Evolutionary conservation across 768 basidiomycete genomes (phyloP), one percentile per base, ranked within the genome.

Genomic region (Mycena vitilis): DNA sequence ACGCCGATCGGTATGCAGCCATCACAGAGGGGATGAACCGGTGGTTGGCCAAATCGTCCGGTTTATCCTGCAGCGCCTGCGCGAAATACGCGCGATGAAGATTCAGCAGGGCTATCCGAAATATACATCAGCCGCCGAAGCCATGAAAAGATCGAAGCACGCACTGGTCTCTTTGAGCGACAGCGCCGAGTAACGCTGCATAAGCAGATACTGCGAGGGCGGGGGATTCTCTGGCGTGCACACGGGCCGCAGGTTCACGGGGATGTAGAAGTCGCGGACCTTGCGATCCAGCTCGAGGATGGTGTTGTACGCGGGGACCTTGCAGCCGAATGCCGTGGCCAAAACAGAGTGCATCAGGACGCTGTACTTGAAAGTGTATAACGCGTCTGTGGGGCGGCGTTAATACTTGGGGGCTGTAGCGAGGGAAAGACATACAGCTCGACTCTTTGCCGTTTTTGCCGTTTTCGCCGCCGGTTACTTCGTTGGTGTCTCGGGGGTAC

Each of bases 1-100:
- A 92, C 5, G 91, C 88, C 2, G 90, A 90, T 2, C 90, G 89
- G 77, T 91, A 93, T 16, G 87, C 86, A 0, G 92, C 89, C 76
- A 91, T 84, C 7, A 92, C 89, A 1, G 92, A 94, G 1, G 89
- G 88, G 0, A 87, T 83, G 75, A 88, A 92, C 72, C 81, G 84
- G 72, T 93, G 91, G 63, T 83, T 83, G 55, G 89, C 79, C 3
- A 88, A 80, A 62, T 92, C 88, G 10, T 78, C 71, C 0, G 89
- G 87, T 56, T 81, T 80, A 52, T 91, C 91, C 58, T 87, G 85
- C 22, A 93, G 76, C 0, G 90, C 89, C 72, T 88, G 88, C 2
- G 87, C 87, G 72, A 92, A 90, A 75, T 91, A 91, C 18, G 87
- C 82, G 36, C 91, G 83, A 73, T 92, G 91, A 18, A 93, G 80